phyloP scores from a whole-genome alignment of 495 filamentous ascomycete species.

The Choiromyces venosus region DNA sequence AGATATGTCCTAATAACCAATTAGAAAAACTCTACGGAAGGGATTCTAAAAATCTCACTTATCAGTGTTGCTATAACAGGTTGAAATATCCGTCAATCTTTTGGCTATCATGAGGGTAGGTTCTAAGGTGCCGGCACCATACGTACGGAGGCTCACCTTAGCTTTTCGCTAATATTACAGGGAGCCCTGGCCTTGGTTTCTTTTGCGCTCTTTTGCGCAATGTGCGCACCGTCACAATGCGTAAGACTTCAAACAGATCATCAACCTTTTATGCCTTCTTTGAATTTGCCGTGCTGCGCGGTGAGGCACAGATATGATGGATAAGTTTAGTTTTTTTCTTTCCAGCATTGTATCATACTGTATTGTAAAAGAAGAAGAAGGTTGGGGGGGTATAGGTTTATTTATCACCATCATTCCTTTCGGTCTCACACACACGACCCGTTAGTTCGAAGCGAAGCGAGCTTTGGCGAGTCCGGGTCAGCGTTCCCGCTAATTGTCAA shows the following conservation, averaged over 20 bases:
- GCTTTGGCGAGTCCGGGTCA: not conserved
- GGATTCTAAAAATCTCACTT: too few species aligned
- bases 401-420: not conserved
- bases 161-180: not conserved
- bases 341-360: not conserved
- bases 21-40: too few species aligned
- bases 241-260: conserved; percentile 20
- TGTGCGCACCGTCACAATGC: conserved; percentile 33
- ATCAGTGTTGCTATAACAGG: too few species aligned
- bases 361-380: not conserved
- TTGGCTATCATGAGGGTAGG: too few species aligned
- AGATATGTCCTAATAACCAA: too few species aligned
- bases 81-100: too few species aligned
- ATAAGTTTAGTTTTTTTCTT: too few species aligned
- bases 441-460: not conserved
- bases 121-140: too few species aligned
- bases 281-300: not conserved
- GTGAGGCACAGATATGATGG: not conserved
- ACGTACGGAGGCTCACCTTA: not conserved
- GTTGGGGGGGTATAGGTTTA: not conserved
- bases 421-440: too few species aligned
- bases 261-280: conserved; percentile 7
- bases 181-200: not conserved
- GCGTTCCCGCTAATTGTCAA: not conserved
- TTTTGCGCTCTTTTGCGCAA: conserved; percentile 25